Conservation (phyloP, 2,329 filamentous ascomycete species). For the Penicillium griseofulvum region DNA sequence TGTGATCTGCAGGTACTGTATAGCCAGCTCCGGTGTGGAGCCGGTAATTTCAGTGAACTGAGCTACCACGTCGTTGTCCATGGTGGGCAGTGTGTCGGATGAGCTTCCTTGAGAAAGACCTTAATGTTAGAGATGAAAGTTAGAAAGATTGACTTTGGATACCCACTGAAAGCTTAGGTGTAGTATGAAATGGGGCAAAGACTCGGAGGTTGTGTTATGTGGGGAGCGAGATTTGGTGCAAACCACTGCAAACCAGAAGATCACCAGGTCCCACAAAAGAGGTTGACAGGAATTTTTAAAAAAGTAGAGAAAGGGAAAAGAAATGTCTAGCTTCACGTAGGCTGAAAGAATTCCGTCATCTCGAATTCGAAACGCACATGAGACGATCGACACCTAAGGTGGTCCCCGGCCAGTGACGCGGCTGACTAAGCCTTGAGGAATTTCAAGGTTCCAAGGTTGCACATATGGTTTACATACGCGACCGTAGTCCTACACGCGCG, state of each 20-base stretch:
- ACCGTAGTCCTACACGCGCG: not conserved
- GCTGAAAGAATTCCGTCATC: conserved; percentile 2
- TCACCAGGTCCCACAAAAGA: conserved; percentile 10
- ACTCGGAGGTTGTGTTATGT: conserved; percentile 7
- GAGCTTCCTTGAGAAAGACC: not conserved
- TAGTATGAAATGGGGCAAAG: conserved; percentile 4
- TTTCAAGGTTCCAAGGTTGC: not conserved
- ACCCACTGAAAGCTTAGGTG: not conserved
- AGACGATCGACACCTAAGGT: conserved; percentile 4
- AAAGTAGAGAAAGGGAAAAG: conserved; percentile 7
- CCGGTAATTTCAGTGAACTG: conserved; percentile 82
- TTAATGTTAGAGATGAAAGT: conserved; percentile 1
- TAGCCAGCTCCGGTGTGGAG: conserved; percentile 68
- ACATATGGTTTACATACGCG: not conserved
- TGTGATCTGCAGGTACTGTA: conserved; percentile 80
- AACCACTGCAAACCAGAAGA: conserved; percentile 32
- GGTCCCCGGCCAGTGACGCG: not conserved
- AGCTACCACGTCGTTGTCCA: conserved; percentile 69
- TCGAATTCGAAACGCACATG: conserved; percentile 13
- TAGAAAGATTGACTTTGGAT: not conserved
- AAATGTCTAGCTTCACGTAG: not conserved
- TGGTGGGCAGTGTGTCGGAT: conserved; percentile 35
- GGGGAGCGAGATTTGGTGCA: conserved; percentile 25
- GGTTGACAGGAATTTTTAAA: not conserved
- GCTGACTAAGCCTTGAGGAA: conserved; percentile 8